Percentiles rank a stretch among this genome's conserved stretches.
Evolutionary conservation across 495 filamentous ascomycete species (phyloP).

Genomic region (Astrothelium macrocarpum): DNA sequence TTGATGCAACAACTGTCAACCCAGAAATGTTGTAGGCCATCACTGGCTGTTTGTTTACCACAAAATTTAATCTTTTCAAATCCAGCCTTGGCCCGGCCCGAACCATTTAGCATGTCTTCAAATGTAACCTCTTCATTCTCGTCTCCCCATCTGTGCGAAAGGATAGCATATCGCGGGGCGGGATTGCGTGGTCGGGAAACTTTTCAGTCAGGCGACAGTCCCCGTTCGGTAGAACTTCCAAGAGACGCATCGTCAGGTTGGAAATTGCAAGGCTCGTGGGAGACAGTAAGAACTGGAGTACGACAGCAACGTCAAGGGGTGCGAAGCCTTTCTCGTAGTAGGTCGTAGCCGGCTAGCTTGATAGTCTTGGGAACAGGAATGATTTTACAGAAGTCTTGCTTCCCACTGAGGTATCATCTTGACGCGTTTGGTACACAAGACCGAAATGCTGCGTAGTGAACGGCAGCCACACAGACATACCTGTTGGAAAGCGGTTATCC

Average conservation of each 20-base stretch:
- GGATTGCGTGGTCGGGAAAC: neutral
- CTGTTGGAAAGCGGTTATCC: too few relatives aligned
- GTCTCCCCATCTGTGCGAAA: constrained; percentile 17
- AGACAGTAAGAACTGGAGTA: too few relatives aligned
- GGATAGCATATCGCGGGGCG: constrained; percentile 13
- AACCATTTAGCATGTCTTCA: constrained; percentile 1
- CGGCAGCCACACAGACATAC: too few relatives aligned
- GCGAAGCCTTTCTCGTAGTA: too few relatives aligned
- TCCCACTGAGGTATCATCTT: too few relatives aligned
- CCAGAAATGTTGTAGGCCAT: constrained; percentile 13
- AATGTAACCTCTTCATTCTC: constrained; percentile 11
- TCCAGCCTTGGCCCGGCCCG: constrained; percentile 11
- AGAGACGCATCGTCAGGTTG: constrained; percentile 4
- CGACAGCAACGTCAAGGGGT: too few relatives aligned
- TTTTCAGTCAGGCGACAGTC: neutral
- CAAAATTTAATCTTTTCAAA: constrained; percentile 15
- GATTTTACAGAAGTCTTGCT: too few relatives aligned
- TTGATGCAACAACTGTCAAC: neutral
- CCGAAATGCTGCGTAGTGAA: too few relatives aligned
- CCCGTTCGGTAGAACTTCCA: neutral
- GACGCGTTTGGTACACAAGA: too few relatives aligned
- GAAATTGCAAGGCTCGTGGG: too few relatives aligned
- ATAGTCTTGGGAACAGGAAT: too few relatives aligned
- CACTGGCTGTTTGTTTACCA: constrained; percentile 5
- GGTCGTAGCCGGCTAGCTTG: too few relatives aligned